phyloP scores from a whole-genome alignment of 176 grass and related monocot genomes.

The Bothriochloa decipiens region DNA sequence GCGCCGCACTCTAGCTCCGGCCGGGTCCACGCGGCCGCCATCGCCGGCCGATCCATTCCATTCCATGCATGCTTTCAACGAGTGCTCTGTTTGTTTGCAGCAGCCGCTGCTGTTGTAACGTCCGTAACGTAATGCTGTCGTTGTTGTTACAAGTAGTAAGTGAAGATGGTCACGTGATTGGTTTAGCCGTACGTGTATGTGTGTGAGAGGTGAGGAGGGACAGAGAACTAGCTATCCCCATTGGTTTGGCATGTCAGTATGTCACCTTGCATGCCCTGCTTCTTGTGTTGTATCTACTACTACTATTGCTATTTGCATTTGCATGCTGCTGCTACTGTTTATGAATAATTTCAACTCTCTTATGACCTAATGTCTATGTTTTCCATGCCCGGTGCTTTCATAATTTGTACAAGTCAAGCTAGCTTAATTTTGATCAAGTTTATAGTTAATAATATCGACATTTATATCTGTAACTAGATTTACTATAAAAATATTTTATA shows the following conservation, averaged over 20 bases:
- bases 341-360: conserved; percentile 23
- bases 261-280: conserved; percentile 21
- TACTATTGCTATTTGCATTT: conserved; percentile 5
- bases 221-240: not conserved
- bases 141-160: conserved; percentile 43
- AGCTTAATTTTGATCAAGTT: not conserved
- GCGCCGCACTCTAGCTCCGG: no score
- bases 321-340: conserved; percentile 15
- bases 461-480: not conserved
- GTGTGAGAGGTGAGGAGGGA: not conserved
- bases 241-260: conserved; percentile 44
- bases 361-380: not conserved
- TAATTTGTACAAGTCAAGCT: not conserved
- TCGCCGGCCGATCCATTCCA: not conserved
- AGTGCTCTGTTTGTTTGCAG: conserved; percentile 34
- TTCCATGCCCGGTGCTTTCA: not conserved
- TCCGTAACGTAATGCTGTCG: conserved; percentile 29
- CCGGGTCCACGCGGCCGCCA: not conserved
- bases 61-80: conserved; percentile 8
- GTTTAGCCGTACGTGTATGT: conserved; percentile 24
- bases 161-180: conserved; percentile 44
- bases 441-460: not conserved
- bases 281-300: conserved; percentile 51
- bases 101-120: conserved; percentile 30
- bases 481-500: not conserved